Evolutionary conservation across 345 rosid species (phyloP).

Genomic region (Sisymbrium irio): DNA sequence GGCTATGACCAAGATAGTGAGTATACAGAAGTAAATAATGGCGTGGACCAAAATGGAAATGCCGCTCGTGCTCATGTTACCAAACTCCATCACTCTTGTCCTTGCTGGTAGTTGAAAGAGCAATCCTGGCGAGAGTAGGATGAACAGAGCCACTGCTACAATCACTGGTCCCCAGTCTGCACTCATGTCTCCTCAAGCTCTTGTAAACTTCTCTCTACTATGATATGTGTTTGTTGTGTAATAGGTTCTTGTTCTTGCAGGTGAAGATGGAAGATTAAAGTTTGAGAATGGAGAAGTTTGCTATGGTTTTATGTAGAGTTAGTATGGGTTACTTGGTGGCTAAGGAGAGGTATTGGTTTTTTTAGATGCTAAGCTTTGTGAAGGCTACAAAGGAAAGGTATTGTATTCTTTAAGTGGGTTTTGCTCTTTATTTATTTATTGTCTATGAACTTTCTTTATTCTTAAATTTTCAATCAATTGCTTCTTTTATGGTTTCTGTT

Average conservation of each 20-base stretch:
- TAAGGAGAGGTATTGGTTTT: constrained; percentile 30
- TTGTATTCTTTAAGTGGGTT: constrained; percentile 31
- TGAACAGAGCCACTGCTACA: constrained; percentile 71
- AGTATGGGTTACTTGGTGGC: constrained; percentile 33
- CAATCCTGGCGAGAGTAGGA: constrained; percentile 87
- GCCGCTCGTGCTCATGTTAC: constrained; percentile 92
- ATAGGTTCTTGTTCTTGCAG: background rate
- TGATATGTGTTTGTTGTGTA: constrained; percentile 7
- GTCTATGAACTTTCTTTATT: constrained; percentile 3
- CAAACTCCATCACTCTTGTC: constrained; percentile 78
- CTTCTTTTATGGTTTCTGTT: constrained; percentile 22
- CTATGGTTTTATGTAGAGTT: constrained; percentile 34
- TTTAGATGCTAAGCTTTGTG: constrained; percentile 38
- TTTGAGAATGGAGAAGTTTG: constrained; percentile 13
- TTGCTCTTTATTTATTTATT: background rate
- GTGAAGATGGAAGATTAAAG: constrained; percentile 10
- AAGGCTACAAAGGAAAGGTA: constrained; percentile 35
- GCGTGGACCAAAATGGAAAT: constrained; percentile 87
- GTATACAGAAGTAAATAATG: constrained; percentile 67
- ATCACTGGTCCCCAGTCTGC: constrained; percentile 96
- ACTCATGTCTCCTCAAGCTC: constrained; percentile 27
- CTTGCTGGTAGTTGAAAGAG: constrained; percentile 89
- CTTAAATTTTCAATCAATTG: constrained; percentile 21
- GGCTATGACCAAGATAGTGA: constrained; percentile 80
- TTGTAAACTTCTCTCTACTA: too few species aligned